A percentile compares a stretch with the other conserved stretches of the same genome.
These are phyloP conservation scores for Penicillium capsulatum DNA, from an alignment of 2,329 filamentous ascomycete species.

Conservation along the genomic window DNA sequence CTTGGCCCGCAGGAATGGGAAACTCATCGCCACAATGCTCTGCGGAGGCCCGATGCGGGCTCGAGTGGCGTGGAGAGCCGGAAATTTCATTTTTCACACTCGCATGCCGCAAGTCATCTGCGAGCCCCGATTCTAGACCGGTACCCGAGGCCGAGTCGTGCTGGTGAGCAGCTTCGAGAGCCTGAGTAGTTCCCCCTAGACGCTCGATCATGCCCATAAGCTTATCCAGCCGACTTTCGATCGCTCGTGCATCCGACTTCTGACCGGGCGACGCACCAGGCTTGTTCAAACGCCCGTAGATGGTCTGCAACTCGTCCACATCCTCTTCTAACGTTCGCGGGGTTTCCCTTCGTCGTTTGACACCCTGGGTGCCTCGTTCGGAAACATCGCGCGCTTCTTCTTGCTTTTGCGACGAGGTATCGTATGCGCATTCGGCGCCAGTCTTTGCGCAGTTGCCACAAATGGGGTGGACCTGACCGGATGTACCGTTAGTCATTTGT, in stretches of 20 bases:
- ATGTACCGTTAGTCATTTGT: background rate
- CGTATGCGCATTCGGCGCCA: conserved; percentile 42
- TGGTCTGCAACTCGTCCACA: conserved; percentile 32
- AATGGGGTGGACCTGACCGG: conserved; percentile 39
- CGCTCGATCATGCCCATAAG: conserved; percentile 45
- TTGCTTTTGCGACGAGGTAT: conserved; percentile 30
- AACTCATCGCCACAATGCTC: conserved; percentile 41
- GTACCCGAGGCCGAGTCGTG: conserved; percentile 17
- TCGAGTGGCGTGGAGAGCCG: conserved; percentile 24
- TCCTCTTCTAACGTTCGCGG: conserved; percentile 28
- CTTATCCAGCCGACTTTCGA: conserved; percentile 43
- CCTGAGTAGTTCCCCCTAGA: conserved; percentile 34
- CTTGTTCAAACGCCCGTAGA: conserved; percentile 29
- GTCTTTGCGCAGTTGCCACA: conserved; percentile 47
- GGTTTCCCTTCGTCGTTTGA: conserved; percentile 35
- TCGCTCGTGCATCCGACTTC: conserved; percentile 34
- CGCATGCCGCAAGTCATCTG: conserved; percentile 18
- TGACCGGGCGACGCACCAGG: conserved; percentile 22
- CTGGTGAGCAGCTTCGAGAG: conserved; percentile 24
- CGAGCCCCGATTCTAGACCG: conserved; percentile 14
- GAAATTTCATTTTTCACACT: conserved; percentile 15
- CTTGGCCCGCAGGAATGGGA: conserved; percentile 40
- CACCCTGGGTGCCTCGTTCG: conserved; percentile 24
- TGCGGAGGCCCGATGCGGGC: conserved; percentile 29
- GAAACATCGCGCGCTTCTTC: conserved; percentile 11